Conservation (phyloP, 2,329 filamentous ascomycete genomes). For the Fusarium nygamai region DNA sequence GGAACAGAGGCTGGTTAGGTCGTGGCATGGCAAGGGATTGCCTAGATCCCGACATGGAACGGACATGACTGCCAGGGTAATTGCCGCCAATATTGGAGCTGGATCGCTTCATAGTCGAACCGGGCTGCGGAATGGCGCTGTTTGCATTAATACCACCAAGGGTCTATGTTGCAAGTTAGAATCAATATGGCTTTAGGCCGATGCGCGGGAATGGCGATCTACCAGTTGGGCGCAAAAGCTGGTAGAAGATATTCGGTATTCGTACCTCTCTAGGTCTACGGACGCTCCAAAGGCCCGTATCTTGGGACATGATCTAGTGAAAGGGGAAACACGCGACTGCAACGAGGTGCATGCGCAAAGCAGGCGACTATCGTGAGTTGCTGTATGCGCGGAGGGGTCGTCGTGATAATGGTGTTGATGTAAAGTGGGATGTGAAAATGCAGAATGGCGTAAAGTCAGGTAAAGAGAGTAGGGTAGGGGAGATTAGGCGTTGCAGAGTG, state of each 20-base stretch:
- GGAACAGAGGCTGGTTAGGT: constrained; percentile 87
- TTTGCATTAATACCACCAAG: constrained; percentile 86
- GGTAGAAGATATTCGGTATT: constrained; percentile 21
- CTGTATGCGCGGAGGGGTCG: neutral
- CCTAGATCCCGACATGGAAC: constrained; percentile 83
- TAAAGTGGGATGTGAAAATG: constrained; percentile 34
- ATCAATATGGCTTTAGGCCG: neutral
- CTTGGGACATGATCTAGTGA: constrained; percentile 76
- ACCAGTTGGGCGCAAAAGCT: constrained; percentile 24
- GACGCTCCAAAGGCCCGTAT: constrained; percentile 88
- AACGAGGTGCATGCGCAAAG: constrained; percentile 22
- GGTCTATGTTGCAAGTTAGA: constrained; percentile 67
- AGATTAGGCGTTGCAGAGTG: constrained; percentile 39
- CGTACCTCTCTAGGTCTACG: constrained; percentile 87
- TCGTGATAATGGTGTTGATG: constrained; percentile 26
- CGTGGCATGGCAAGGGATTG: constrained; percentile 87
- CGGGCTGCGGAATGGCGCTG: constrained; percentile 86
- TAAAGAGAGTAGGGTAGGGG: constrained; percentile 8
- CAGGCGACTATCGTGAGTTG: neutral
- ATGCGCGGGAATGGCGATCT: neutral
- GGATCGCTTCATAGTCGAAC: constrained; percentile 93
- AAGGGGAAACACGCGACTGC: constrained; percentile 27
- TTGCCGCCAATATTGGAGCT: constrained; percentile 77
- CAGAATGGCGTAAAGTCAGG: constrained; percentile 26
- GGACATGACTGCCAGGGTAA: constrained; percentile 75